A percentile compares a stretch with the other conserved stretches of the same genome.
phyloP scores from a whole-genome alignment of 2,329 filamentous ascomycete genomes.

The Aspergillus sp. region DNA sequence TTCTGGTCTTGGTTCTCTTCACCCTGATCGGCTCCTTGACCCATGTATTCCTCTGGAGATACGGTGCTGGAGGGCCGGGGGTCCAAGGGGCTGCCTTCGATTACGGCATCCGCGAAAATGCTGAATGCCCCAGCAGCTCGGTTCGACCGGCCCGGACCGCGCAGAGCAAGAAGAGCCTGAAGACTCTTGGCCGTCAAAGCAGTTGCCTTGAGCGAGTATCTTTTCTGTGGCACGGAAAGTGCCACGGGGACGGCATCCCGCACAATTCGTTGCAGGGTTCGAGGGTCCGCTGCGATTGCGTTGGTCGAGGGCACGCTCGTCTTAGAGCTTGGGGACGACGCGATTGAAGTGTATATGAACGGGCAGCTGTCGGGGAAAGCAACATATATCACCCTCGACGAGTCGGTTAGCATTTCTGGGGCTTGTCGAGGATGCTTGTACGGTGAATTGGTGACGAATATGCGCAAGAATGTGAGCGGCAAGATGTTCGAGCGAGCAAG shows the following conservation, averaged over 20 bases:
- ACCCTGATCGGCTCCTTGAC: conserved; percentile 9
- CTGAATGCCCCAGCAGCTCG: conserved; percentile 75
- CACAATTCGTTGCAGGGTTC: conserved; percentile 68
- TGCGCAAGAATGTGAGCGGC: conserved; percentile 70
- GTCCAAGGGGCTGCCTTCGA: conserved; percentile 53
- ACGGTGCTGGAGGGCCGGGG: conserved; percentile 41
- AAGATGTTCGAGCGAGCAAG: conserved; percentile 66
- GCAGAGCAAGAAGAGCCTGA: conserved; percentile 65
- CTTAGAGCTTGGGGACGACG: conserved; percentile 40
- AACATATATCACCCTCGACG: conserved; percentile 71
- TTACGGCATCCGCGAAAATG: conserved; percentile 67
- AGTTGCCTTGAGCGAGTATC: conserved; percentile 68
- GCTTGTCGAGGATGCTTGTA: conserved; percentile 60
- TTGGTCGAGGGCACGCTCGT: conserved; percentile 17
- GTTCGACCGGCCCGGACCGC: conserved; percentile 69
- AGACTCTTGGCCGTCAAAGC: conserved; percentile 71
- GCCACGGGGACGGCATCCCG: conserved; percentile 80
- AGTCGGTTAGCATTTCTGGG: conserved; percentile 51
- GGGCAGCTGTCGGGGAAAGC: conserved; percentile 80
- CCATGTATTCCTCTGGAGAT: conserved; percentile 30
- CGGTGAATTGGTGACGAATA: conserved; percentile 77
- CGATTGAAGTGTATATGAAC: conserved; percentile 65
- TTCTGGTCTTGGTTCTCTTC: conserved; percentile 17
- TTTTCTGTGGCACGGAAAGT: conserved; percentile 69
- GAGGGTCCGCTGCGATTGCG: conserved; percentile 50